These are phyloP conservation scores for Golovinomyces cichoracearum DNA, from an alignment of 2,329 filamentous ascomycete species.

Conservation along the genomic window DNA sequence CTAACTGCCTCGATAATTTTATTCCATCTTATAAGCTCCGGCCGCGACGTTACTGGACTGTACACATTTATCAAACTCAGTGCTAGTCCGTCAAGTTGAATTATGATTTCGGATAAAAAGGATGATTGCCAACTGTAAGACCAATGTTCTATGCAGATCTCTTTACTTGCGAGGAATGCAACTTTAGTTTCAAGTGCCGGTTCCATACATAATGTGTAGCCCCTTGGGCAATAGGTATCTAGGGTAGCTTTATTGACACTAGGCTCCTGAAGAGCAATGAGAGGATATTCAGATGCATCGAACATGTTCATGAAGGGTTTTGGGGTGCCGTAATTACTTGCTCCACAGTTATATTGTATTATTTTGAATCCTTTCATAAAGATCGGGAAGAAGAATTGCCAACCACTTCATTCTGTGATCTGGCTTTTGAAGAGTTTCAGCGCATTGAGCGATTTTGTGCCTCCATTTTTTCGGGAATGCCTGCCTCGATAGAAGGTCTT, in stretches of 20 bases:
- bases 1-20: neutral
- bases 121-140: neutral
- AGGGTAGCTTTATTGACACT: neutral
- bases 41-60: neutral
- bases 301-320: neutral
- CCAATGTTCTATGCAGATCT: neutral
- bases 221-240: neutral
- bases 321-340: neutral
- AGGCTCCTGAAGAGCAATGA: neutral
- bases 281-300: neutral
- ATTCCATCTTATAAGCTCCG: neutral
- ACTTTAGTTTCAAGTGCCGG: neutral
- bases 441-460: neutral
- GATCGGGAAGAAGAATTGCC: neutral
- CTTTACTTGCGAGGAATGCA: neutral
- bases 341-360: neutral
- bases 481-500: neutral
- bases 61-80: neutral
- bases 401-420: neutral
- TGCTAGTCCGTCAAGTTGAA: neutral
- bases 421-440: neutral
- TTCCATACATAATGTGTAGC: neutral
- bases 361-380: neutral
- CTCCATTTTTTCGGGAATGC: neutral
- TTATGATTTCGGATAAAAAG: neutral